phyloP scores from a whole-genome alignment of 2,329 filamentous ascomycete species.

The Scedosporium apiospermum region DNA sequence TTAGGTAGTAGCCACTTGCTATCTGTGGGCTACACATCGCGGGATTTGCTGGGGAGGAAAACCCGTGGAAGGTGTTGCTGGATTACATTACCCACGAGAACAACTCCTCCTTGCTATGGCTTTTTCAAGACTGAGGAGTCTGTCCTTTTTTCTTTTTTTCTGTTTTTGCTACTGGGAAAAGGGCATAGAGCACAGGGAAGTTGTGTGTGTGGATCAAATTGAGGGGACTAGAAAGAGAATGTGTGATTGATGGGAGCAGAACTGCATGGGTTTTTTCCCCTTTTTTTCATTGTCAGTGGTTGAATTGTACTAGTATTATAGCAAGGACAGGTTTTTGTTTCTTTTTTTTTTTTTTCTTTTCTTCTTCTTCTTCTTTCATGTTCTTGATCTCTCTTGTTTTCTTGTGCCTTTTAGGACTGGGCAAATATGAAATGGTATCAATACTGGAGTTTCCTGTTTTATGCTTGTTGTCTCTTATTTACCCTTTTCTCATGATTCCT shows the following conservation, averaged over 20 bases:
- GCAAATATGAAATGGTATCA: neutral
- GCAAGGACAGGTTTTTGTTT: neutral
- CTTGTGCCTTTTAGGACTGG: neutral
- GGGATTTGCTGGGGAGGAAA: no score
- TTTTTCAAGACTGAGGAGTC: no score
- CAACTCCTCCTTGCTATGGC: no score
- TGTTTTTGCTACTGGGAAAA: no score
- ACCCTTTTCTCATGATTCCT: neutral
- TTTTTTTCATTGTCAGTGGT: neutral
- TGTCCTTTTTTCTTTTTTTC: no score
- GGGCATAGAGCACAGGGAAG: no score
- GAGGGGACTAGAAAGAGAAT: neutral
- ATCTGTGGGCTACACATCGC: no score
- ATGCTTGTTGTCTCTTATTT: neutral
- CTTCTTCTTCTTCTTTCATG: neutral
- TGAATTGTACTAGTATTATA: neutral
- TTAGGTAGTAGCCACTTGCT: no score
- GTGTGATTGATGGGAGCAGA: neutral
- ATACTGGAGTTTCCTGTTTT: neutral
- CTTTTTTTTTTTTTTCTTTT: neutral
- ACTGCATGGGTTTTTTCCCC: neutral
- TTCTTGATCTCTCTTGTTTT: neutral
- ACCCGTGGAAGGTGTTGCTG: no score
- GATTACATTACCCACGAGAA: no score
- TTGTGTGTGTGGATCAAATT: no score